phyloP scores from a whole-genome alignment of 305 asterid species.

The Solanum hybrid region DNA sequence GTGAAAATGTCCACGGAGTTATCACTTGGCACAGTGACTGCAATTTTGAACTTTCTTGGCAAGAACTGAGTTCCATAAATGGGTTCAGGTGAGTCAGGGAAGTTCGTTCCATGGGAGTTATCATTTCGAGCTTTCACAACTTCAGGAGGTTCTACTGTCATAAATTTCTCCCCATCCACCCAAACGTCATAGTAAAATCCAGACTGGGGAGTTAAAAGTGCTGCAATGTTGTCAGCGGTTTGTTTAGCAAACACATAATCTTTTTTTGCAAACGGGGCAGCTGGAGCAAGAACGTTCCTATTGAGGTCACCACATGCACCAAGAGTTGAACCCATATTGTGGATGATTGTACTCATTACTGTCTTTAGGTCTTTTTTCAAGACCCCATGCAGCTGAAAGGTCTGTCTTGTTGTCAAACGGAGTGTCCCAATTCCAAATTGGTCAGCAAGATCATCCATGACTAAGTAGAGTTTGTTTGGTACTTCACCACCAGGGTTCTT shows the following conservation, averaged over 20 bases:
- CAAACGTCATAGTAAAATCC: constrained; percentile 96
- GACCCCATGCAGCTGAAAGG: constrained; percentile 95
- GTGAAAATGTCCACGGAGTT: constrained; percentile 88
- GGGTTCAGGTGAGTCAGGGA: constrained; percentile 85
- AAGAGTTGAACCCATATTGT: constrained; percentile 85
- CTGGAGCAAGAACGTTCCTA: constrained; percentile 94
- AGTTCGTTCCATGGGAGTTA: constrained; percentile 85
- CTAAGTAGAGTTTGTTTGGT: constrained; percentile 75
- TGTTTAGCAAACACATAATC: constrained; percentile 86
- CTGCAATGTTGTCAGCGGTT: constrained; percentile 88
- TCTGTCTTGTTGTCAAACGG: constrained; percentile 91
- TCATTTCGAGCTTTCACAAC: constrained; percentile 83
- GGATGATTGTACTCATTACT: constrained; percentile 79
- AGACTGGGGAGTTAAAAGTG: constrained; percentile 89
- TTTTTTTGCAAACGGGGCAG: constrained; percentile 59
- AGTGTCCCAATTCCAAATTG: constrained; percentile 88
- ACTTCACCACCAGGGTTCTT: constrained; percentile 96
- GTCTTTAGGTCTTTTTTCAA: constrained; percentile 79
- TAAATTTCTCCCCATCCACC: constrained; percentile 84
- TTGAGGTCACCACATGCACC: constrained; percentile 98
- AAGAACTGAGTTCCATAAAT: constrained; percentile 95
- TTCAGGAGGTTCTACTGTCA: constrained; percentile 83
- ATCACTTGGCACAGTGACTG: constrained; percentile 85
- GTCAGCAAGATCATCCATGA: constrained; percentile 93
- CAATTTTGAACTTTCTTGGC: constrained; percentile 95